These are phyloP conservation scores for Diaporthe vexans DNA, from an alignment of 2,329 filamentous ascomycete genomes.

Conservation along the genomic window DNA sequence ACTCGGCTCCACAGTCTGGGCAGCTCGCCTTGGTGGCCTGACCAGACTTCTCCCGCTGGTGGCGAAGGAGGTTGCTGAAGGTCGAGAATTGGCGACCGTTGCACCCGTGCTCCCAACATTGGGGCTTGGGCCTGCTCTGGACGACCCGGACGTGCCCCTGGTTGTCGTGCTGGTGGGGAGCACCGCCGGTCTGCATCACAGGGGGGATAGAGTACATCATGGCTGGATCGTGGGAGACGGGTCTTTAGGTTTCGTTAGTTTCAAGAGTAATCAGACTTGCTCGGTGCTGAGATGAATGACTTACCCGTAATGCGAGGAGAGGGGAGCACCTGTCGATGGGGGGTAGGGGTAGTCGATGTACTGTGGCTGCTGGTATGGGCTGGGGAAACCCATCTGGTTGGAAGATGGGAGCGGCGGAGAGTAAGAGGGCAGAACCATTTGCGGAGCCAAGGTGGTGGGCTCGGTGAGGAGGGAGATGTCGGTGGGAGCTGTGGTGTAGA, in stretches of 20 bases:
- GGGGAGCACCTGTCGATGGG: conserved; percentile 46
- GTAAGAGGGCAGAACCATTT: conserved; percentile 65
- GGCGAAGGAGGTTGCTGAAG: conserved; percentile 92
- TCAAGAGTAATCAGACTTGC: neutral
- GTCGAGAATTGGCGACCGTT: conserved; percentile 96
- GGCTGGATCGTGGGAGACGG: conserved; percentile 41
- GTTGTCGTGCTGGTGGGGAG: conserved; percentile 53
- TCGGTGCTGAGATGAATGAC: conserved; percentile 39
- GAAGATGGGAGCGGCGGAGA: conserved; percentile 61
- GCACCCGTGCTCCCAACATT: conserved; percentile 98
- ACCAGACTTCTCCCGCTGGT: conserved; percentile 95
- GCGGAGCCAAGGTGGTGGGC: conserved; percentile 56
- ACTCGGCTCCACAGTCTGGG: conserved; percentile 92
- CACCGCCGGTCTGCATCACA: conserved; percentile 44
- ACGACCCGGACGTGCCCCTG: conserved; percentile 74
- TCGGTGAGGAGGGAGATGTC: conserved; percentile 67
- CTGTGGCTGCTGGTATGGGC: conserved; percentile 52
- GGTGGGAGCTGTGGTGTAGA: conserved; percentile 66
- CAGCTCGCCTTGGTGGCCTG: conserved; percentile 91
- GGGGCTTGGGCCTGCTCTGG: conserved; percentile 87
- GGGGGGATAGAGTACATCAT: conserved; percentile 51
- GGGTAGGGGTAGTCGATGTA: conserved; percentile 53
- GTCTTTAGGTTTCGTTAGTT: conserved; percentile 42
- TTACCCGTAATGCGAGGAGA: conserved; percentile 52
- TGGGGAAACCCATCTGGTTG: conserved; percentile 50